A percentile compares a stretch with the other conserved stretches of the same genome.
Conservation (phyloP, 192 early-diverging fungal genomes). For the Linnemannia zychae region DNA sequence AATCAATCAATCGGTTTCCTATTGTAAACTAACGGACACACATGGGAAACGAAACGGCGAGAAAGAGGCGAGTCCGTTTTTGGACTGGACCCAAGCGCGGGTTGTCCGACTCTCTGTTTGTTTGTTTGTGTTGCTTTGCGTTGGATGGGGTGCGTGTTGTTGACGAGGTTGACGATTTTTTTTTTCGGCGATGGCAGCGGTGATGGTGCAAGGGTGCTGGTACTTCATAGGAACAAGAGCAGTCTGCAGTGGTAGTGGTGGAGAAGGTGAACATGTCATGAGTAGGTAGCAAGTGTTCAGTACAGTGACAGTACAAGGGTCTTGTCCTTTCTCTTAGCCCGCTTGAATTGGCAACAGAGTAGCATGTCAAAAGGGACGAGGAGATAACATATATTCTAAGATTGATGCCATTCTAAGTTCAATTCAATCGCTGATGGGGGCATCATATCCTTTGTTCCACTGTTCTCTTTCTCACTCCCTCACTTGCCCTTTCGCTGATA, state of each 20-base stretch:
- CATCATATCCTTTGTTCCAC: neutral
- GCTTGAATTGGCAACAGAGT: neutral
- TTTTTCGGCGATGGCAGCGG: neutral
- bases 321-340: neutral
- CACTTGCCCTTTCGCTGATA: neutral
- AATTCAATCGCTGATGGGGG: neutral
- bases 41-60: conserved; percentile 3
- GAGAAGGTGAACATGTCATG: neutral
- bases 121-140: neutral
- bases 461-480: neutral
- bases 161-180: neutral
- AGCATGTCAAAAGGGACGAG: neutral
- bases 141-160: no score
- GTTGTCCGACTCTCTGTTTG: neutral
- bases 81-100: conserved; percentile 1
- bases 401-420: neutral
- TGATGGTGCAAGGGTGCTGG: neutral
- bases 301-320: no score
- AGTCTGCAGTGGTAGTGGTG: neutral
- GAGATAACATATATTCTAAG: no score
- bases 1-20: no score
- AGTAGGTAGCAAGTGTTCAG: neutral
- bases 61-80: neutral
- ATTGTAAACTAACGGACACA: neutral
- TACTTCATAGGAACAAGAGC: neutral